Evolutionary conservation across 1,139 yeast genomes (phyloP).

Genomic region (Hansenula anomala): DNA sequence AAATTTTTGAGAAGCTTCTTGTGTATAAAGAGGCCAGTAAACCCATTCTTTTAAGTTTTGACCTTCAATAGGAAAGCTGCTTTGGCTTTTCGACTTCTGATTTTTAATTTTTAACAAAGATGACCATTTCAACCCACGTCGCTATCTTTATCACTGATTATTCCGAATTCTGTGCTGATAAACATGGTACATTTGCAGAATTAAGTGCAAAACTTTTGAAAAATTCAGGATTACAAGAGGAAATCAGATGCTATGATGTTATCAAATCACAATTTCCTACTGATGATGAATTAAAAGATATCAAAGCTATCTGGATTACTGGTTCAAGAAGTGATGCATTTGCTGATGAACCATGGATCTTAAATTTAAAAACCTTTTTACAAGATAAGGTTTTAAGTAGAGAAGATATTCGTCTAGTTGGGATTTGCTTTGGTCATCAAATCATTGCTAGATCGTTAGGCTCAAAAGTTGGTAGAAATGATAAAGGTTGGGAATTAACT

Average conservation of each 20-base stretch:
- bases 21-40: no score
- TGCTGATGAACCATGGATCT: conserved; percentile 51
- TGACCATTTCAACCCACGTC: conserved; percentile 16
- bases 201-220: conserved; percentile 32
- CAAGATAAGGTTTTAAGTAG: conserved; percentile 23
- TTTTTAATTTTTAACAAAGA: no score
- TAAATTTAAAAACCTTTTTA: conserved; percentile 40
- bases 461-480: conserved; percentile 50
- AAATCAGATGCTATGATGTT: conserved; percentile 40
- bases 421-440: conserved; percentile 89
- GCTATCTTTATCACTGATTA: conserved; percentile 45
- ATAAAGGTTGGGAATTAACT: conserved; percentile 73
- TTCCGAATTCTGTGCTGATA: conserved; percentile 30
- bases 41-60: no score
- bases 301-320: conserved; percentile 49
- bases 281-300: conserved; percentile 26
- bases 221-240: conserved; percentile 15
- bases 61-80: no score
- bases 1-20: no score
- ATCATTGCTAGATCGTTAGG: conserved; percentile 65
- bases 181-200: conserved; percentile 52
- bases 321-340: conserved; percentile 65
- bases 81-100: no score
- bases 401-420: conserved; percentile 39
- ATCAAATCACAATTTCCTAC: conserved; percentile 37